A percentile compares a stretch with the other conserved stretches of the same genome.
Evolutionary conservation across 345 rosid genomes (phyloP).

Genomic region (Orychophragmus violaceus): DNA sequence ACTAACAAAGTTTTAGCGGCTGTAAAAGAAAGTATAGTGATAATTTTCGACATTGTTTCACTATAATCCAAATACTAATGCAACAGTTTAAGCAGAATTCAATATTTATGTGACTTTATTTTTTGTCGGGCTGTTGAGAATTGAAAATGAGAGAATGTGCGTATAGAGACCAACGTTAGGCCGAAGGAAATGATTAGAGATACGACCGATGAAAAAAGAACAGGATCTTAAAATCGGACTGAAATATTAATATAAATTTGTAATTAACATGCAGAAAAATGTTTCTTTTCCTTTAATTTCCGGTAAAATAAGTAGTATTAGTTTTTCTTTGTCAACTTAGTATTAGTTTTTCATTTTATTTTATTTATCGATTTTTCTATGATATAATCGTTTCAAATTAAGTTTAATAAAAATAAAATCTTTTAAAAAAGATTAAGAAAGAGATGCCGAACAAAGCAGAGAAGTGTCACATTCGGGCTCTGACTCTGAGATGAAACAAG

Average conservation of each 20-base stretch:
- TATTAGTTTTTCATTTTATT: too few species aligned
- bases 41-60: background rate
- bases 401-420: too few species aligned
- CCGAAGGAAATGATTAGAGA: slow-evolving; percentile 9
- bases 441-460: slow-evolving; percentile 1
- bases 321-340: too few species aligned
- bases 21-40: background rate
- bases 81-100: background rate
- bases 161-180: slow-evolving; percentile 6
- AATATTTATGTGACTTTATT: background rate
- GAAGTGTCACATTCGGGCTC: slow-evolving; percentile 30
- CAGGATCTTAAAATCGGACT: background rate
- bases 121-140: background rate
- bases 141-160: background rate
- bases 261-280: too few species aligned
- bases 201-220: background rate
- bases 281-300: too few species aligned
- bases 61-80: background rate
- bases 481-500: slow-evolving; percentile 37
- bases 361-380: too few species aligned
- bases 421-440: background rate
- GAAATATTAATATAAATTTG: background rate
- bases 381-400: too few species aligned
- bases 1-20: background rate
- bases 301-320: too few species aligned